Conservation (phyloP, 805 yeast genomes). For the Saccharomycopsis javanensis region DNA sequence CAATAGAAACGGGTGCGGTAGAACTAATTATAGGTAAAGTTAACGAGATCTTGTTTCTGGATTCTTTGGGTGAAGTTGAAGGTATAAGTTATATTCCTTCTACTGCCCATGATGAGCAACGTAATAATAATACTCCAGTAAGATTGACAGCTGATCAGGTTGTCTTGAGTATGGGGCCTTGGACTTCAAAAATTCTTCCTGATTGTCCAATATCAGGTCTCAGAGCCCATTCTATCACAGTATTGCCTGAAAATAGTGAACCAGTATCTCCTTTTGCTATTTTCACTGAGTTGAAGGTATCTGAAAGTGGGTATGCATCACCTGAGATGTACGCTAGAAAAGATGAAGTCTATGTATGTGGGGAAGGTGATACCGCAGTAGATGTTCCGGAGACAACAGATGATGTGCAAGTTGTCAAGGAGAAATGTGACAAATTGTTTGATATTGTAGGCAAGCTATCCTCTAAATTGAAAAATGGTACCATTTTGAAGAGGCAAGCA, state of each 20-base stretch:
- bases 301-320: constrained; percentile 58
- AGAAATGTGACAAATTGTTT: constrained; percentile 82
- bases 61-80: constrained; percentile 53
- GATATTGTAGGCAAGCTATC: constrained; percentile 70
- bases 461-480: constrained; percentile 60
- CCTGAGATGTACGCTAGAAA: constrained; percentile 94
- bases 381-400: constrained; percentile 91
- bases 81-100: constrained; percentile 57
- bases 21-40: constrained; percentile 82
- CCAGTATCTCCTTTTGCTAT: constrained; percentile 86
- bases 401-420: constrained; percentile 79
- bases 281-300: constrained; percentile 80
- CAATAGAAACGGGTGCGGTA: constrained; percentile 74
- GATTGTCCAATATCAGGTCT: constrained; percentile 92
- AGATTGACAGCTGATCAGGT: constrained; percentile 62
- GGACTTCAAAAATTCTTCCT: constrained; percentile 87
- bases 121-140: constrained; percentile 29
- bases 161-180: constrained; percentile 88
- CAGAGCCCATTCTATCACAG: constrained; percentile 90
- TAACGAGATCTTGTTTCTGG: constrained; percentile 50
- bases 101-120: constrained; percentile 28
- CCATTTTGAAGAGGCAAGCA: constrained; percentile 76
- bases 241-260: constrained; percentile 64
- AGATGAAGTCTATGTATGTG: constrained; percentile 94
- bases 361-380: constrained; percentile 88